These are phyloP conservation scores for Penicillium silybi DNA, from an alignment of 495 filamentous ascomycete species.

Conservation along the genomic window DNA sequence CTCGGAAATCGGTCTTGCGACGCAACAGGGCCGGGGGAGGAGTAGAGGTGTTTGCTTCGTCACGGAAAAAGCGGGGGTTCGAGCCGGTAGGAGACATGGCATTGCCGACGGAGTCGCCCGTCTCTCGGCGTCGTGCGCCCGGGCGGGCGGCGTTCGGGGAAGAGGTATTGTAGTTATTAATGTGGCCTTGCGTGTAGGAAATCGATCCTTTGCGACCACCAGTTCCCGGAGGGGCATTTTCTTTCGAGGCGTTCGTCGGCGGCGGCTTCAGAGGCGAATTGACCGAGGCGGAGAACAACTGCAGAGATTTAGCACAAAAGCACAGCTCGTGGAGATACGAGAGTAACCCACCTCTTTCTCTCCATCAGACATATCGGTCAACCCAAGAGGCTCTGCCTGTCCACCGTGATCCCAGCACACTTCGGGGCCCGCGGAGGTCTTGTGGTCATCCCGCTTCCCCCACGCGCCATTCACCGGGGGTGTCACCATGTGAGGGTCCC, in stretches of 20 bases:
- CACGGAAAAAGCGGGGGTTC: constrained; percentile 52
- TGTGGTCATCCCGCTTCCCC: constrained; percentile 70
- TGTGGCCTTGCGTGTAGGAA: constrained; percentile 52
- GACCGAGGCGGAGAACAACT: constrained; percentile 79
- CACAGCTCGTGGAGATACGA: constrained; percentile 2
- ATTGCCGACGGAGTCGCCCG: constrained; percentile 66
- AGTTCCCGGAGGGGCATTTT: constrained; percentile 52
- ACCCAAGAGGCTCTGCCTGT: constrained; percentile 63
- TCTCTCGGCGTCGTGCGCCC: constrained; percentile 74
- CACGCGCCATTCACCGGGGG: constrained; percentile 61
- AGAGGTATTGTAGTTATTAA: constrained; percentile 42
- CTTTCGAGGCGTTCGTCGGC: constrained; percentile 65
- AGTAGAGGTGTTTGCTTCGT: constrained; percentile 55
- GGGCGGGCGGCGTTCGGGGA: constrained; percentile 67
- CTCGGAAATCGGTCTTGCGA: constrained; percentile 68
- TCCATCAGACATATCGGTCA: constrained; percentile 73
- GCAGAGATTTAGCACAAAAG: constrained; percentile 16
- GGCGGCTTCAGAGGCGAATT: constrained; percentile 91
- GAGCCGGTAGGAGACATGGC: constrained; percentile 53
- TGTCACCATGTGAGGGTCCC: constrained; percentile 68
- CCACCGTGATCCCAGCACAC: constrained; percentile 88
- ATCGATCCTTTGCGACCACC: constrained; percentile 73
- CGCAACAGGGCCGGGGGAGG: constrained; percentile 65
- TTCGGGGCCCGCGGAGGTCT: constrained; percentile 65
- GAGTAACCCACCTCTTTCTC: constrained; percentile 67